Base-by-base conservation (phyloP, 2,329 filamentous ascomycete genomes). In the Penicillium sp. region DNA sequence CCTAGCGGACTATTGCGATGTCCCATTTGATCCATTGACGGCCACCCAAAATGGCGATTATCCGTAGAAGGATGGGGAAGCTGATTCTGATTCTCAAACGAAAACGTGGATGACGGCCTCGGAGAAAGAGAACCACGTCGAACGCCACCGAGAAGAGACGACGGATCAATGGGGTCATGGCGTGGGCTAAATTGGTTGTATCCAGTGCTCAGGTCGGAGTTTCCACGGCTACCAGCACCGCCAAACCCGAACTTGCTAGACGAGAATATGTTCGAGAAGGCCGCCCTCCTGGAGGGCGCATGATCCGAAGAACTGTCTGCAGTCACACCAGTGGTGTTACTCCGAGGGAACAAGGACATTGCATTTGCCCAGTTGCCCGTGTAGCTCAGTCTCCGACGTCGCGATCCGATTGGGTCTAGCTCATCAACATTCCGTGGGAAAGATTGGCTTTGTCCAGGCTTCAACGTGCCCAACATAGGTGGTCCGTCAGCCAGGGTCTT, bases 11-110 rank as follows among this genome's bases (percentile, higher is more conserved):
- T 66, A 42, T 65, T 79, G 49, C 80, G 76, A 47, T 85, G 81
- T 52, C 78, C 82, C 46, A 73, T 72, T 55, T 84, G 87, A 33
- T 81, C 76, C 3, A 79, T 66, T 2, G 75, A 75, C 1, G 82
- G 81, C 70, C 86, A 88, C 74, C 89, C 90, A 57, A 92, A 89
- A 23, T 87, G 89, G 46, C 86, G 84, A 59, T 87, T 90, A 58
- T 94, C 90, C 1, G 88, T 89, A 1, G 89, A 92, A 6, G 90
- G 90, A 46, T 90, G 82, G 1, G 89, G 88, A 50, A 92, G 79
- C 43, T 72, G 67, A 51, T 78, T 77, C 49, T 84, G 67, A 46
- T 77, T 78, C 52, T 84, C 82, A 55, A 79, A 82, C 0, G 82
- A 84, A 52, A 81, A 82, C 4, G 79, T 80, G 12, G 82, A 84